Conservation (phyloP, 2,329 filamentous ascomycete genomes). For the Talaromyces sp. region DNA sequence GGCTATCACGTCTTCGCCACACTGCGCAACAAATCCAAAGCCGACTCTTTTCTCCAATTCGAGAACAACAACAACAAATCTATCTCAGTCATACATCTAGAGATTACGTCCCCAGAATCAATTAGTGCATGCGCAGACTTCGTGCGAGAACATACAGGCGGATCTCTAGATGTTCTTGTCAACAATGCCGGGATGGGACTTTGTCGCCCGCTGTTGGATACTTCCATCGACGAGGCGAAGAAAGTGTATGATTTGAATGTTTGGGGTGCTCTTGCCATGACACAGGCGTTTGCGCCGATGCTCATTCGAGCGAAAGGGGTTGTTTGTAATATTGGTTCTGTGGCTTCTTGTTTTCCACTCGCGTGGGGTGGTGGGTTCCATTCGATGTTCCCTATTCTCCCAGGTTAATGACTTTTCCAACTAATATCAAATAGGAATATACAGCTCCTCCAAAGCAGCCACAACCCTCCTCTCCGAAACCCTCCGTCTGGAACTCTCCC, state of each 20-base stretch:
- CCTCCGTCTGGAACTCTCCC: constrained; percentile 30
- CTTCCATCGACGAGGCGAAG: constrained; percentile 26
- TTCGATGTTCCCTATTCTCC: too few relatives aligned
- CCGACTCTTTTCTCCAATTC: neutral
- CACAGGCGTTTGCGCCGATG: constrained; percentile 31
- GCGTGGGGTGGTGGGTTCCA: constrained; percentile 24
- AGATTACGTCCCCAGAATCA: constrained; percentile 8
- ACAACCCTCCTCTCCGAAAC: constrained; percentile 18
- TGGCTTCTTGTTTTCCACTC: constrained; percentile 18
- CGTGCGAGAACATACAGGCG: neutral
- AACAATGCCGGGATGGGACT: constrained; percentile 15
- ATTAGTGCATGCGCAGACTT: constrained; percentile 17
- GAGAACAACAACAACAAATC: neutral
- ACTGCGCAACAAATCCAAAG: constrained; percentile 32
- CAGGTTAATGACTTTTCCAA: too few relatives aligned
- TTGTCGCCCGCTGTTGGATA: constrained; percentile 26
- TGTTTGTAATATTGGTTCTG: constrained; percentile 37
- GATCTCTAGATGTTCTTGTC: constrained; percentile 6
- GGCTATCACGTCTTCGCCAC: constrained; percentile 42
- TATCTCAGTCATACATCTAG: neutral
- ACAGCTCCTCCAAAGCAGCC: constrained; percentile 24
- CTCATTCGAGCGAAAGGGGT: constrained; percentile 24
- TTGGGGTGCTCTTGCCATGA: constrained; percentile 27
- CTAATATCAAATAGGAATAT: constrained; percentile 14
- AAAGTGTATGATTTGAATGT: constrained; percentile 33